Base-by-base conservation (phyloP, 345 rosid genomes). In the Pelargonium nanum region DNA sequence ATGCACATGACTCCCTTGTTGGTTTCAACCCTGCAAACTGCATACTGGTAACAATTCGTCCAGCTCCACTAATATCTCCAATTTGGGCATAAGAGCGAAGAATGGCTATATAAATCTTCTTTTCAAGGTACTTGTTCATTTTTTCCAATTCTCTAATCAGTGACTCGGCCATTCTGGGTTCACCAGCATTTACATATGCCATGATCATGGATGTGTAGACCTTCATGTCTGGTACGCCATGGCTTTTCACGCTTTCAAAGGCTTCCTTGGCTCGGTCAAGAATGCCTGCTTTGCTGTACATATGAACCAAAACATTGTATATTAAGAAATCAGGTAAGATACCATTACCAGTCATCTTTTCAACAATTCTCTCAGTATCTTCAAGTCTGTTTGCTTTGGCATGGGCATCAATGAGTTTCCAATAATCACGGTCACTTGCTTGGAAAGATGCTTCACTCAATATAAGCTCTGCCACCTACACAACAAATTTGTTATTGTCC, bases 241-340 rank as follows among this genome's bases (percentile, higher is more conserved):
- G 75, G 70, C 71, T 72, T 60, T 61, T 81, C 75, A 81, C 80
- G 65, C 66, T 75, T 59, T 84, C 84, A 57, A 84, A 87, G 65
- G 84, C 83, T 72, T 80, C 88, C 28, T 70, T 69, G 40, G 97
- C 92, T 53, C 79, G 85, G 55, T 69, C 81, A 62, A 87, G 70
- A 72, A 84, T 83, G 22, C 95, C 91, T 54, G 80, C 81, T 64
- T 84, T 83, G 68, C 88, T 64, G 65, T 87, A 84, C 91, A 90
- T 83, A 61, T 75, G 88, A 56, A 86, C 77, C 73, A 87, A 70
- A 30, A 66, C 66, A 17, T 81, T 75, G 59, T 72, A 59, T 13
- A 75, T 83, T 61, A 79, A 57, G 67, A 83, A 74, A 78, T 87
- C 96, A 16, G 84, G 91, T 59, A 60, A 23, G n/a, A 81, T 57